Percentiles rank a stretch among this genome's conserved stretches.
Evolutionary conservation across 495 filamentous ascomycete species (phyloP).

Genomic region (Xylaria telfairii): DNA sequence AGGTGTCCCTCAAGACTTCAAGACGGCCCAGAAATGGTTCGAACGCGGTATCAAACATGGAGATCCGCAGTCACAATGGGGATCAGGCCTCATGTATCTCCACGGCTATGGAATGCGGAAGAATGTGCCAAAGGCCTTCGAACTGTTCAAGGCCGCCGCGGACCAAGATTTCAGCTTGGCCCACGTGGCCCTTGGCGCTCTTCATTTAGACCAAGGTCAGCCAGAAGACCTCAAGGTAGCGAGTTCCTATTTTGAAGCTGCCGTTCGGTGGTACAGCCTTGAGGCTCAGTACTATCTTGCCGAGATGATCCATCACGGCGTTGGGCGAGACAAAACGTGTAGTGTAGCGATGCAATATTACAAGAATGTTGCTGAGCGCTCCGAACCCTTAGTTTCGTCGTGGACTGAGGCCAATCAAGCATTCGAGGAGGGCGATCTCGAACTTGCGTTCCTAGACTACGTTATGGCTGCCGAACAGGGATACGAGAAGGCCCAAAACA

Average conservation of each 20-base stretch:
- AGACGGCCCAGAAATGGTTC: conserved; percentile 84
- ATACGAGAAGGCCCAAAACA: conserved; percentile 90
- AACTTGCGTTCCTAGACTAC: conserved; percentile 81
- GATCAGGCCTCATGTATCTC: conserved; percentile 85
- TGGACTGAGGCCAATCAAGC: conserved; percentile 86
- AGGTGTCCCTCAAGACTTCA: conserved; percentile 80
- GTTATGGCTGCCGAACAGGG: conserved; percentile 97
- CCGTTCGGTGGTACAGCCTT: conserved; percentile 84
- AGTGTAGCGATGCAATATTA: conserved; percentile 84
- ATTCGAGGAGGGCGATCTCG: conserved; percentile 83
- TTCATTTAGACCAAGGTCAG: conserved; percentile 92
- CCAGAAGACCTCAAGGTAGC: conserved; percentile 67
- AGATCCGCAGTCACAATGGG: conserved; percentile 85
- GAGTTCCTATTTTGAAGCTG: conserved; percentile 89
- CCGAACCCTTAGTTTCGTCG: conserved; percentile 82
- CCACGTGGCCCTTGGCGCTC: conserved; percentile 79
- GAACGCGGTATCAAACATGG: conserved; percentile 77
- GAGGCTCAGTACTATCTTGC: conserved; percentile 96
- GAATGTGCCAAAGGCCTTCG: conserved; percentile 74
- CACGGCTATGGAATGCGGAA: conserved; percentile 80
- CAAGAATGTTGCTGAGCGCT: conserved; percentile 92
- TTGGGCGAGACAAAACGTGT: conserved; percentile 83
- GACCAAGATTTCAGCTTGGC: conserved; percentile 84
- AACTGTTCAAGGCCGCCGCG: conserved; percentile 82
- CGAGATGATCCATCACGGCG: conserved; percentile 81